A percentile compares a stretch with the other conserved stretches of the same genome.
Evolutionary conservation across 75 land plant species (phyloP).

Genomic region (Larix kaempferi): DNA sequence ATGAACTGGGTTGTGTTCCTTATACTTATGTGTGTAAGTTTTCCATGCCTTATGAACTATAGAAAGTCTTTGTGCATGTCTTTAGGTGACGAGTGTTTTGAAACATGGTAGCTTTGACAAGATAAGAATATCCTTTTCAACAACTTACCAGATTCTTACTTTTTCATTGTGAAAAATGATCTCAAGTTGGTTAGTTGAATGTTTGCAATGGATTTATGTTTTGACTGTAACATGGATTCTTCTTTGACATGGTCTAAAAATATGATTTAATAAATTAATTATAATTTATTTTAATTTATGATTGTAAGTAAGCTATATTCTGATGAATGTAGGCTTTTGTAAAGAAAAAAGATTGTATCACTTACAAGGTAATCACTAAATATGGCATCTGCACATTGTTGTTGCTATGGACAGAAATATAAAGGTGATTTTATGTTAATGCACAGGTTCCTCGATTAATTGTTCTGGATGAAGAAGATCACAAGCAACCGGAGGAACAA

Average conservation of each 20-base stretch:
- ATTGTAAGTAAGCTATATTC: background rate
- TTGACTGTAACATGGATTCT: background rate
- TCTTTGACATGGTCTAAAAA: background rate
- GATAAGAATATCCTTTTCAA: no score
- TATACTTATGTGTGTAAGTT: background rate
- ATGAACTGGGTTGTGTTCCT: background rate
- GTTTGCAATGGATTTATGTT: background rate
- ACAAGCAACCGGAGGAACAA: background rate
- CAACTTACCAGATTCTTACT: background rate
- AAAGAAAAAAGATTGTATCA: background rate
- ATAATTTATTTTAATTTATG: no score
- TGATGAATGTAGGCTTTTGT: background rate
- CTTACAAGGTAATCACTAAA: background rate
- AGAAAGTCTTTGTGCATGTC: background rate
- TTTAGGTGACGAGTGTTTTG: background rate
- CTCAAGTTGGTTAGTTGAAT: background rate
- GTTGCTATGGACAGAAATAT: background rate
- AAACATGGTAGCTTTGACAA: background rate
- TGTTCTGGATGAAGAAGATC: slow-evolving; percentile 27
- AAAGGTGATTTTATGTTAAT: background rate
- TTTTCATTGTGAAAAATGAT: background rate
- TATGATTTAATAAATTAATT: no score
- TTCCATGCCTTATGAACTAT: background rate
- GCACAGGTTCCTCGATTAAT: slow-evolving; percentile 19
- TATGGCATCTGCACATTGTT: background rate